Evolutionary conservation across 2,329 filamentous ascomycete genomes (phyloP), one percentile per base, ranked within the genome.

Genomic region (Nigrograna mackinnonii): DNA sequence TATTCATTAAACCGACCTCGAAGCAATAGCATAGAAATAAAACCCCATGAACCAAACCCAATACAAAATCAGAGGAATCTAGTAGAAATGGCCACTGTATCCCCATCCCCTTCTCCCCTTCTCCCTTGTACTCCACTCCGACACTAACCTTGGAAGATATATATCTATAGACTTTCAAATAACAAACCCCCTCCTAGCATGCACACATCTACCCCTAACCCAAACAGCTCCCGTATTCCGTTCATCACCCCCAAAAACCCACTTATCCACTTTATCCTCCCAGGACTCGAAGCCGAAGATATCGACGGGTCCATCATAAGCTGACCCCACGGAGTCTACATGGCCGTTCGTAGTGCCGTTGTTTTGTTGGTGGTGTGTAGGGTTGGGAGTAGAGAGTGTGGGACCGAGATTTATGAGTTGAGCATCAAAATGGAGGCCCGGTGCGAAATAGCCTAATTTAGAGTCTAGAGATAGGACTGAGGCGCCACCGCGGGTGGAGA

Each of bases 231-330:
- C 79, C 3, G 91, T 92, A 67, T 97, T 97, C 54, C 92, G 78
- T 70, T 97, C 94, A 73, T 97, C 91, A 0, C 94, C 94, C 52
- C 83, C 87, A 71, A 88, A 99, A 47, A 97, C 76, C 94, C 94
- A 99, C 76, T 99, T 99, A 39, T 89, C 88, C 9, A 97, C 72
- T 60, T 77, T 82, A 59, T 97, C 89, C 28, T 86, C 82, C 89
- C 88, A 95, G n/a, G 63, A 81, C 78, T 97, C 92, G 81, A 86
- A 90, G 1, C 91, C 91, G 74, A 96, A 99, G 0, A 96, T 68
- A 68, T 96, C 91, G 0, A 96, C 89, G 35, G 85, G 83, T 0
- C 86, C 84, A 3, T 78, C 73, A n/a, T n/a, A n/a, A n/a, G n/a
- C n/a, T n/a, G n/a, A n/a, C 24, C 24, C 24, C 12, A 9, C 16